These are phyloP conservation scores for Maudiozyma barnettii DNA, from an alignment of 805 yeast species.

Conservation along the genomic window DNA sequence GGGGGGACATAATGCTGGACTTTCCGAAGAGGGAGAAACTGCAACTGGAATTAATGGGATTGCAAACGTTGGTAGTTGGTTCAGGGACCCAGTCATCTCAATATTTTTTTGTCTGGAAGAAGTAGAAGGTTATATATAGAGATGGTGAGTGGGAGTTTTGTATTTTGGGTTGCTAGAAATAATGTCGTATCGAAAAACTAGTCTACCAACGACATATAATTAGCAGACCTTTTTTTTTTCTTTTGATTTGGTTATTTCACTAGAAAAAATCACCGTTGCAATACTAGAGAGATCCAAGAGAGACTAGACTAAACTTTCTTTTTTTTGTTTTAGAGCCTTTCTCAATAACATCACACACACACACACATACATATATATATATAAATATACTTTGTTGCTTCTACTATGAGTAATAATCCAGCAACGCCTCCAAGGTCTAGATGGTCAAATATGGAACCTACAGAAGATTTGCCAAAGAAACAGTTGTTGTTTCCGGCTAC, in stretches of 20 bases:
- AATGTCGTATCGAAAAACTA: too few relatives aligned
- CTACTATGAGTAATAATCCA: slow-evolving; percentile 11
- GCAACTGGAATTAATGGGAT: background rate
- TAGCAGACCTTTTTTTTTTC: too few relatives aligned
- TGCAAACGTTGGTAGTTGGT: too few relatives aligned
- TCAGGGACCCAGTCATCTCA: background rate
- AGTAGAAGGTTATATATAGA: background rate
- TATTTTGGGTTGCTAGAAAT: background rate
- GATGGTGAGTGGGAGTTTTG: too few relatives aligned
- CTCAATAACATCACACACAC: too few relatives aligned
- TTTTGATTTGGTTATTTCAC: too few relatives aligned
- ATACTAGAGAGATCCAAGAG: too few relatives aligned
- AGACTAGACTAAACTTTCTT: too few relatives aligned
- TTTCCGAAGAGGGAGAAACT: background rate
- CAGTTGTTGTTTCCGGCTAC: slow-evolving; percentile 5
- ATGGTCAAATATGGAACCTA: background rate
- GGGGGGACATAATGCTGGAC: background rate
- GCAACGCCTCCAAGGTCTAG: slow-evolving; percentile 29
- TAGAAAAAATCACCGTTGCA: too few relatives aligned
- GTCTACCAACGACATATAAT: too few relatives aligned
- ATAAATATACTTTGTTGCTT: background rate
- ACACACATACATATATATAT: background rate
- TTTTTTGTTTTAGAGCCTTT: too few relatives aligned
- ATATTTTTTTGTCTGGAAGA: background rate
- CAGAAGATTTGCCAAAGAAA: slow-evolving; percentile 1